phyloP scores from a whole-genome alignment of 768 basidiomycete genomes.

The Rhodotorula kratochvilovae region DNA sequence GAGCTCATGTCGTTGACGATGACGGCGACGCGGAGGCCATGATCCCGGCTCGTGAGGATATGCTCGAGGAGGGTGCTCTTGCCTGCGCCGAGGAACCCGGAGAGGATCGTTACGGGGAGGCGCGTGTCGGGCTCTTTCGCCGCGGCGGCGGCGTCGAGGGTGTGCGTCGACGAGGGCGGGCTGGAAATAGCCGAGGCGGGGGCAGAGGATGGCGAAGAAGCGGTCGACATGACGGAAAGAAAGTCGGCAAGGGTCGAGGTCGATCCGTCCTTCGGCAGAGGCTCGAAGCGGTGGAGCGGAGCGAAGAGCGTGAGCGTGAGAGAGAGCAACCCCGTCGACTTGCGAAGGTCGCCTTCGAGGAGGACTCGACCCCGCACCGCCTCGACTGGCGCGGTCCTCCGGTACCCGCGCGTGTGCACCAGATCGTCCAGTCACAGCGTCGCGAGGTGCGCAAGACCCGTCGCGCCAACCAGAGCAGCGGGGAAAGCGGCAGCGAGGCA shows the following conservation, averaged over 20 bases:
- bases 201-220: background rate
- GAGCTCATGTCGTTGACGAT: slow-evolving; percentile 48
- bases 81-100: slow-evolving; percentile 46
- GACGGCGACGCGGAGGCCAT: slow-evolving; percentile 43
- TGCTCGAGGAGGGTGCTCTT: slow-evolving; percentile 45
- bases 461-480: too few relatives aligned
- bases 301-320: too few relatives aligned
- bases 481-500: too few relatives aligned
- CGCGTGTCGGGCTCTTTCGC: slow-evolving; percentile 37
- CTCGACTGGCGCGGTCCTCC: too few relatives aligned
- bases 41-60: slow-evolving; percentile 43
- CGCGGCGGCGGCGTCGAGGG: background rate
- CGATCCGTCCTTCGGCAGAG: too few relatives aligned
- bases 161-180: background rate
- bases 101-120: slow-evolving; percentile 47
- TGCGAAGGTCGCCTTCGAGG: too few relatives aligned
- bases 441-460: too few relatives aligned
- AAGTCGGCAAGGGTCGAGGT: background rate
- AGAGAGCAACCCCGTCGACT: too few relatives aligned
- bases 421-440: too few relatives aligned
- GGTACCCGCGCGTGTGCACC: too few relatives aligned
- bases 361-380: too few relatives aligned
- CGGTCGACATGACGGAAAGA: background rate
- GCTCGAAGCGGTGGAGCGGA: background rate
- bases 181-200: background rate